Conservation (phyloP, 495 filamentous ascomycete genomes). For the Entonaema liquescens region DNA sequence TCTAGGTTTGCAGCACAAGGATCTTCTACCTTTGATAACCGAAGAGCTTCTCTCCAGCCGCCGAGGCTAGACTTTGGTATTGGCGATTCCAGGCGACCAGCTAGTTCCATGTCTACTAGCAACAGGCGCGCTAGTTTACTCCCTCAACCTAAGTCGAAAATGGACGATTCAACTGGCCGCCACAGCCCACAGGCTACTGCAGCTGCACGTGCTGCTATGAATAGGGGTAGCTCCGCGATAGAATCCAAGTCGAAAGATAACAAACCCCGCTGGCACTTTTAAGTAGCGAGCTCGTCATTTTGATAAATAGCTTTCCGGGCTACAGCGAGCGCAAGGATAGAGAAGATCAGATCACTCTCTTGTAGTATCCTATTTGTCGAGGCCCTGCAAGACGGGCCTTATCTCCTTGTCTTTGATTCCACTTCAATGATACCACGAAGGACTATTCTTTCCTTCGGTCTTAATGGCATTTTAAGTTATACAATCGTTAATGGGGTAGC, state of each 20-base stretch:
- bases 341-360: slow-evolving; percentile 4
- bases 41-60: slow-evolving; percentile 59
- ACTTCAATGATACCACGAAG: slow-evolving; percentile 32
- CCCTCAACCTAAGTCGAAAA: slow-evolving; percentile 54
- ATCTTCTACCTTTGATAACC: slow-evolving; percentile 48
- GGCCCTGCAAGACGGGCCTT: slow-evolving; percentile 26
- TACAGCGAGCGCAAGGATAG: slow-evolving; percentile 2
- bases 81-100: slow-evolving; percentile 48
- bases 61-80: slow-evolving; percentile 42
- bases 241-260: slow-evolving; percentile 37
- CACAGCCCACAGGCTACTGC: slow-evolving; percentile 53
- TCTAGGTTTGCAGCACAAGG: slow-evolving; percentile 46
- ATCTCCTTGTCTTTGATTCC: slow-evolving; percentile 32
- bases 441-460: slow-evolving; percentile 21
- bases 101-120: slow-evolving; percentile 57
- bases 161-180: slow-evolving; percentile 44
- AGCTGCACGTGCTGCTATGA: slow-evolving; percentile 52
- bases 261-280: slow-evolving; percentile 40
- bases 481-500: slow-evolving; percentile 20
- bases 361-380: slow-evolving; percentile 30
- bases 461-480: slow-evolving; percentile 8
- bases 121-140: slow-evolving; percentile 59
- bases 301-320: neutral
- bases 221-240: slow-evolving; percentile 35
- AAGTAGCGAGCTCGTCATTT: slow-evolving; percentile 3